phyloP scores from a whole-genome alignment of 192 early-diverging fungal genomes.

The Polychytrium aggregatum region DNA sequence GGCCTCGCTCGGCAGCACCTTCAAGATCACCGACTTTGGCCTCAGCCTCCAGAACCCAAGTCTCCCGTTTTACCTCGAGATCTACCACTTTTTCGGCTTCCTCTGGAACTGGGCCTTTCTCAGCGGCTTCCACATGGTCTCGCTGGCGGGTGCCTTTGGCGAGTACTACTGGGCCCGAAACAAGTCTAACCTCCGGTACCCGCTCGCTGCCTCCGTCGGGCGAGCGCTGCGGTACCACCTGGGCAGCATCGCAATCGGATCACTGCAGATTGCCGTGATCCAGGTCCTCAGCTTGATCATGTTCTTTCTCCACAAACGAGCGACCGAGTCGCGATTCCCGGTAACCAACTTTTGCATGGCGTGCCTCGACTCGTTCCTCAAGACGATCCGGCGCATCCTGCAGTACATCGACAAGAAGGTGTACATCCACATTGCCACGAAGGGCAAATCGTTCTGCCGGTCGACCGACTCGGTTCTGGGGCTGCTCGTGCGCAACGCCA shows the following conservation, averaged over 20 bases:
- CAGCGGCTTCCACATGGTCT: conserved; percentile 21
- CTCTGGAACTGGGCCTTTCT: conserved; percentile 30
- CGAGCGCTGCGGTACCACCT: conserved; percentile 29
- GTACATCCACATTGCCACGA: conserved; percentile 34
- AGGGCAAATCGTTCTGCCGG: conserved; percentile 29
- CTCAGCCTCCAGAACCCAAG: background rate
- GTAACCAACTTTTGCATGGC: conserved; percentile 13
- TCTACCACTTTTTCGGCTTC: conserved; percentile 38
- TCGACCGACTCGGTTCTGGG: conserved; percentile 22
- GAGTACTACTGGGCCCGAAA: conserved; percentile 35
- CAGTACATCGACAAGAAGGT: conserved; percentile 41
- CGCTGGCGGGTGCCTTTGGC: conserved; percentile 30
- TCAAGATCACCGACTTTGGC: conserved; percentile 4
- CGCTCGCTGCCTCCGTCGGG: conserved; percentile 7
- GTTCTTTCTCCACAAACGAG: conserved; percentile 9
- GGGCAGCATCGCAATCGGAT: conserved; percentile 29
- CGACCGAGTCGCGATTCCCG: conserved; percentile 8
- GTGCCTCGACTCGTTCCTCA: conserved; percentile 8
- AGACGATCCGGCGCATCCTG: conserved; percentile 11
- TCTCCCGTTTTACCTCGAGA: conserved; percentile 8
- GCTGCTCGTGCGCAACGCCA: conserved; percentile 29
- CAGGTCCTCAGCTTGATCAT: conserved; percentile 25
- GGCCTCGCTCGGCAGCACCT: conserved; percentile 11
- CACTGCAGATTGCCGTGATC: conserved; percentile 29
- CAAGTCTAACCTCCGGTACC: conserved; percentile 17